Base-by-base conservation (phyloP, 306 rosid species). In the Malus asiatica region DNA sequence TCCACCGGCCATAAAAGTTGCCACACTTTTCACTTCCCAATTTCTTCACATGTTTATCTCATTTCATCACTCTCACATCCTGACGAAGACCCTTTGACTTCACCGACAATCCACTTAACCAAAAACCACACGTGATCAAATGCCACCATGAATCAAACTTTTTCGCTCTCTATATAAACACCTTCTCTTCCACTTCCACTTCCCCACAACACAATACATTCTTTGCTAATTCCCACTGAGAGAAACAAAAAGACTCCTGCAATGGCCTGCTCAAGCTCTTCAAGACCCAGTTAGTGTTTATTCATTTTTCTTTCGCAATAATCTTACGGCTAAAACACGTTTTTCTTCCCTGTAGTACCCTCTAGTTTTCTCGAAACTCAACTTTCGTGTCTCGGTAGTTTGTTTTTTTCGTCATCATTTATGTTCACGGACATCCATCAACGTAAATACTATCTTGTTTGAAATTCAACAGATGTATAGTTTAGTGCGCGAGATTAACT, bases 251-350 rank as follows among this genome's bases (percentile, higher is more conserved):
- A 29, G 11, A 16, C 68, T 10, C 53, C 68, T 23, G 1, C 58
- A 59, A 73, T 73, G 68, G 76, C 68, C 20, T 73, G 76, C 76
- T 40, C 76, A 73, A 73, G 67, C 68, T 40, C 68, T 18, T 25
- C 57, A 59, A 59, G 76, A 73, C 68, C 76, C 67, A 23, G 76
- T 59, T 8, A 73, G 76, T 73, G 9, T 59, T 58, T 16, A 23
- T 7, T 27, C 30, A 23, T 63, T 18, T 27, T 45, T 29, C n/a
- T 42, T 4, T 53, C 10, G 0, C 11, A 53, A 42, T 27, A 61
- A 61, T 14, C 15, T 16, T 8, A 1, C 10, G 3, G 63, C 3
- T 42, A 8, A 9, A 9, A 42, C 45, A 9, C 45, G 45, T 2
- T 42, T 40, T 42, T 42, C 12, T 3, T 9, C 45, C 12, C 11